phyloP scores from a whole-genome alignment of 495 filamentous ascomycete genomes.

The Aspergillus nanangensis region DNA sequence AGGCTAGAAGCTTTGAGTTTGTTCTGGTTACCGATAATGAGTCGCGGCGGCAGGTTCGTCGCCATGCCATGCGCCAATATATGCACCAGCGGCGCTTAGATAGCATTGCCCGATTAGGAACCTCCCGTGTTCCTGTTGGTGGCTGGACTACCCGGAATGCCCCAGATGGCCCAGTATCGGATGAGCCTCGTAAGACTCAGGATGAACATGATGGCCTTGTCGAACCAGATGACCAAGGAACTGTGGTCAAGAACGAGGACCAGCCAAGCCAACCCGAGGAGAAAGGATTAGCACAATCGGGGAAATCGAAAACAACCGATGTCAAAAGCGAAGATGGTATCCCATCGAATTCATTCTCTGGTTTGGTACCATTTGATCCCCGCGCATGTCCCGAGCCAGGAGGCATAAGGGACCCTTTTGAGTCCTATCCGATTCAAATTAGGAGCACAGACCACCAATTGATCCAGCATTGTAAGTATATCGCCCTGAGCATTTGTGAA shows the following conservation, averaged over 20 bases:
- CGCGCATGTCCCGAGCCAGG: slow-evolving; percentile 9
- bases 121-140: slow-evolving; percentile 17
- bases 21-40: slow-evolving; percentile 26
- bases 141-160: slow-evolving; percentile 14
- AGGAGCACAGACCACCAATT: slow-evolving; percentile 19
- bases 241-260: slow-evolving; percentile 6
- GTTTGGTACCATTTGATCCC: too few relatives aligned
- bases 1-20: slow-evolving; percentile 24
- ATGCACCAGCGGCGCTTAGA: slow-evolving; percentile 27
- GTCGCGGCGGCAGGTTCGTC: slow-evolving; percentile 26
- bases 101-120: slow-evolving; percentile 22
- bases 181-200: slow-evolving; percentile 9
- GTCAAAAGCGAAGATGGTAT: too few relatives aligned
- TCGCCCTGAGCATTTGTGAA: not conserved
- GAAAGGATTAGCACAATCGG: slow-evolving; percentile 3
- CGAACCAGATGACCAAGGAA: slow-evolving; percentile 1
- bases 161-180: slow-evolving; percentile 8
- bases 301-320: slow-evolving; percentile 5
- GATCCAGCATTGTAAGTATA: slow-evolving; percentile 25
- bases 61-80: slow-evolving; percentile 30
- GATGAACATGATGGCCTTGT: not conserved
- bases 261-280: not conserved
- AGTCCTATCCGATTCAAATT: slow-evolving; percentile 18
- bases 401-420: slow-evolving; percentile 16
- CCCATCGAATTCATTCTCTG: too few relatives aligned